phyloP scores from a whole-genome alignment of 805 yeast species.

The Lipomyces spencermartinsiae region DNA sequence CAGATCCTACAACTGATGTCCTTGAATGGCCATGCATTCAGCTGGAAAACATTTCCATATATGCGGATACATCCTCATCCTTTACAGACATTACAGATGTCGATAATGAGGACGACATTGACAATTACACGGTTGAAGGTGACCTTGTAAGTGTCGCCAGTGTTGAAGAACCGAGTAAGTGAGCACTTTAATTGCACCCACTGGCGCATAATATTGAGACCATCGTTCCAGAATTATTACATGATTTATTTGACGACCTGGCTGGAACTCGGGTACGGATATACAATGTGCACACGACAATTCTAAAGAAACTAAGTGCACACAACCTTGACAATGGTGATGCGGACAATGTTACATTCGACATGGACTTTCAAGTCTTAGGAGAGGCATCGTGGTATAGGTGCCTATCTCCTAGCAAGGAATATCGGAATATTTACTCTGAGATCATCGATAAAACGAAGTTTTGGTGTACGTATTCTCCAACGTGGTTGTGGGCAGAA shows the following conservation, averaged over 20 bases:
- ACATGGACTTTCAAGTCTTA: conserved; percentile 25
- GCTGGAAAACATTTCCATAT: conserved; percentile 26
- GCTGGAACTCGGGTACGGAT: conserved; percentile 22
- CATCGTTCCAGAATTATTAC: not conserved
- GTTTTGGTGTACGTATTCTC: conserved; percentile 31
- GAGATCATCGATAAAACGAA: conserved; percentile 23
- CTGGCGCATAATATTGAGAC: not conserved
- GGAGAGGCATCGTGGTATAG: conserved; percentile 32
- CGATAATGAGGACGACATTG: conserved; percentile 21
- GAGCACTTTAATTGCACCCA: not conserved
- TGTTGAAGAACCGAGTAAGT: conserved; percentile 15
- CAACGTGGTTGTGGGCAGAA: not conserved
- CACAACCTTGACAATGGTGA: not conserved
- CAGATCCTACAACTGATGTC: conserved; percentile 24
- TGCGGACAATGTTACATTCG: not conserved
- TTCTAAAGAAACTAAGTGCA: conserved; percentile 8
- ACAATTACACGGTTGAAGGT: conserved; percentile 19
- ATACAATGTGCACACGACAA: conserved; percentile 20
- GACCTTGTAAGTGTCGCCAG: conserved; percentile 11
- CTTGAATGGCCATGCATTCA: conserved; percentile 28
- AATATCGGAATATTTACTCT: conserved; percentile 15
- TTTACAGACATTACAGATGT: conserved; percentile 24
- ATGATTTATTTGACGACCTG: not conserved
- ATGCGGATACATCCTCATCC: conserved; percentile 1
- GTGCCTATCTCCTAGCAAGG: conserved; percentile 19